phyloP scores from a whole-genome alignment of 805 yeast genomes.

The Lachancea quebecensis region DNA sequence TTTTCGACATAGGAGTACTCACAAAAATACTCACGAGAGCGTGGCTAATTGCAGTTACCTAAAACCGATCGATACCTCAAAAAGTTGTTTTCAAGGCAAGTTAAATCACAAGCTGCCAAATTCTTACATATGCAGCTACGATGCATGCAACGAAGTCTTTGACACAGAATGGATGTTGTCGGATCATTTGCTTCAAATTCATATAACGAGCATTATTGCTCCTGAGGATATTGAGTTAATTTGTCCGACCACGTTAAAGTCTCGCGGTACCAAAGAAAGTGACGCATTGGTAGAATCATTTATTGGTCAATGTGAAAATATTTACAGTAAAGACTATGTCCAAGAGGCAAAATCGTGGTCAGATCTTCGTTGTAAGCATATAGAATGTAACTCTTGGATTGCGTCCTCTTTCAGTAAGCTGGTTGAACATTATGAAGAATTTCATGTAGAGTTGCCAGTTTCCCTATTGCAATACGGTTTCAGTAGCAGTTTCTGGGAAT shows the following conservation, averaged over 20 bases:
- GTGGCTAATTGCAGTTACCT: too few species aligned
- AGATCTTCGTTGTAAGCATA: slow-evolving; percentile 11
- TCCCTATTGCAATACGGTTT: slow-evolving; percentile 18
- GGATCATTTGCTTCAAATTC: slow-evolving; percentile 2
- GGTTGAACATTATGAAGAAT: slow-evolving; percentile 23
- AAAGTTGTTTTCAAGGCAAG: too few species aligned
- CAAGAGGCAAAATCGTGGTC: slow-evolving; percentile 8
- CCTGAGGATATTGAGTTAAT: not conserved
- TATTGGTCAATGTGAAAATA: not conserved
- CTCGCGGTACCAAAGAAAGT: not conserved
- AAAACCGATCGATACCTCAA: not conserved
- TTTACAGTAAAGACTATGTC: not conserved
- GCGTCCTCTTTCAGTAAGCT: slow-evolving; percentile 13
- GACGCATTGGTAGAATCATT: slow-evolving; percentile 1
- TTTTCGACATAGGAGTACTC: slow-evolving; percentile 53
- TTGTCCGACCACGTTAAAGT: not conserved
- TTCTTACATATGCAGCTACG: not conserved
- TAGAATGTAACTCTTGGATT: slow-evolving; percentile 6
- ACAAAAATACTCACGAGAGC: slow-evolving; percentile 30
- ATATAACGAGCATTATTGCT: not conserved
- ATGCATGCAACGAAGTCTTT: not conserved
- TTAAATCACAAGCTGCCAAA: not conserved
- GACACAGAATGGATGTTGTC: not conserved
- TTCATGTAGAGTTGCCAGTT: slow-evolving; percentile 17
- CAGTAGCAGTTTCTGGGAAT: not conserved